Evolutionary conservation across 495 filamentous ascomycete species (phyloP).

Genomic region (Penicillium malachiteum): DNA sequence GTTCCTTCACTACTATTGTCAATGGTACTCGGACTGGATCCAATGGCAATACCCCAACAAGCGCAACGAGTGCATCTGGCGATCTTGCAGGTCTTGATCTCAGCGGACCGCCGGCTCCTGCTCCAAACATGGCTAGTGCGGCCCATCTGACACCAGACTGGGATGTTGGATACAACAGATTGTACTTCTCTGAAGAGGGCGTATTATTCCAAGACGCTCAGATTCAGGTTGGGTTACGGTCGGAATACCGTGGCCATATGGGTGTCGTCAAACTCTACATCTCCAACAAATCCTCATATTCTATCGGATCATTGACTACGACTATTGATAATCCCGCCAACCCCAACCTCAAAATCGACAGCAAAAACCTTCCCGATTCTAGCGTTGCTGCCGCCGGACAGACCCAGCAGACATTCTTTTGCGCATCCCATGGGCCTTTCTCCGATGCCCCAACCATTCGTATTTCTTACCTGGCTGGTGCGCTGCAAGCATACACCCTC

Average conservation of each 20-base stretch:
- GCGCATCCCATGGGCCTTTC: conserved; percentile 82
- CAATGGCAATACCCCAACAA: conserved; percentile 38
- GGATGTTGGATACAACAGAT: conserved; percentile 84
- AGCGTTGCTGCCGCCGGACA: conserved; percentile 72
- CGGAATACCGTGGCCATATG: conserved; percentile 90
- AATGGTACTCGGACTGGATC: conserved; percentile 54
- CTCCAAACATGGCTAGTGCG: conserved; percentile 84
- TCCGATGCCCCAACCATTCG: conserved; percentile 84
- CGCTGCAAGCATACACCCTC: conserved; percentile 88
- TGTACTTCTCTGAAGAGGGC: conserved; percentile 78
- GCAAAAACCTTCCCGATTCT: conserved; percentile 84
- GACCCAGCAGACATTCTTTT: conserved; percentile 91
- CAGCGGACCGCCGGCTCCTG: conserved; percentile 55
- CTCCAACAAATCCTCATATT: conserved; percentile 81
- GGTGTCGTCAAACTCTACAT: conserved; percentile 96
- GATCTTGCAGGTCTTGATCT: conserved; percentile 84
- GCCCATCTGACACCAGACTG: conserved; percentile 92
- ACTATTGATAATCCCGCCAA: conserved; percentile 81
- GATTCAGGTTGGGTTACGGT: conserved; percentile 87
- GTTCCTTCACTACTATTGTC: conserved; percentile 66
- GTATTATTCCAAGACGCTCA: conserved; percentile 93
- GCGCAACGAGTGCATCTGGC: conserved; percentile 37
- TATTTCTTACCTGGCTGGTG: conserved; percentile 89
- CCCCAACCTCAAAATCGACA: conserved; percentile 72
- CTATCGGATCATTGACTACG: conserved; percentile 87